Percentiles rank a stretch among this genome's conserved stretches.
phyloP scores from a whole-genome alignment of 345 rosid species.

The Luvunga scandens region DNA sequence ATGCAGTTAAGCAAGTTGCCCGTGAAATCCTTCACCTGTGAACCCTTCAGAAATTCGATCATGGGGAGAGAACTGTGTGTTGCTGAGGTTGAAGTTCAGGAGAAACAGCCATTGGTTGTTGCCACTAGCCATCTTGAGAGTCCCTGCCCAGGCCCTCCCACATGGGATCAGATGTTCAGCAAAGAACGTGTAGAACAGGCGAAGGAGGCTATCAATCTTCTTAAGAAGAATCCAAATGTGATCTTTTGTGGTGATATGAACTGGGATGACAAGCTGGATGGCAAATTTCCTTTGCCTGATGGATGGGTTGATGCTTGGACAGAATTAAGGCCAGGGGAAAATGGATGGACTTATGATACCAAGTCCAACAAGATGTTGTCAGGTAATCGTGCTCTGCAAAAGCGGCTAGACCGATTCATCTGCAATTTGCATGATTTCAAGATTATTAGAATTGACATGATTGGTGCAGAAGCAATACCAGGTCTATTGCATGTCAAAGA shows the following conservation, averaged over 20 bases:
- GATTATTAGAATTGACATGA: conserved; percentile 63
- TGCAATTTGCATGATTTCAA: conserved; percentile 63
- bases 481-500: conserved; percentile 67
- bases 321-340: conserved; percentile 63
- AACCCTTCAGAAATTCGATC: conserved; percentile 61
- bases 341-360: conserved; percentile 89
- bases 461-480: conserved; percentile 84
- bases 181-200: conserved; percentile 87
- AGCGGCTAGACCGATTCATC: conserved; percentile 76
- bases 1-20: conserved; percentile 82
- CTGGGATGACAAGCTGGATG: conserved; percentile 92
- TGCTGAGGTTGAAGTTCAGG: conserved; percentile 62
- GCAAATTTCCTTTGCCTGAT: conserved; percentile 61
- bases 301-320: conserved; percentile 87
- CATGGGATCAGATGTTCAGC: conserved; percentile 97
- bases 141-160: conserved; percentile 89
- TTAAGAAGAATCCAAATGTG: conserved; percentile 57
- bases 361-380: conserved; percentile 88
- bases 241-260: conserved; percentile 93
- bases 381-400: conserved; percentile 64
- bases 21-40: conserved; percentile 58
- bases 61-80: conserved; percentile 91
- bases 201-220: conserved; percentile 48
- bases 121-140: conserved; percentile 99
- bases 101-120: conserved; percentile 52